Conservation (phyloP, 2,329 filamentous ascomycete genomes). For the Scedosporium boydii region DNA sequence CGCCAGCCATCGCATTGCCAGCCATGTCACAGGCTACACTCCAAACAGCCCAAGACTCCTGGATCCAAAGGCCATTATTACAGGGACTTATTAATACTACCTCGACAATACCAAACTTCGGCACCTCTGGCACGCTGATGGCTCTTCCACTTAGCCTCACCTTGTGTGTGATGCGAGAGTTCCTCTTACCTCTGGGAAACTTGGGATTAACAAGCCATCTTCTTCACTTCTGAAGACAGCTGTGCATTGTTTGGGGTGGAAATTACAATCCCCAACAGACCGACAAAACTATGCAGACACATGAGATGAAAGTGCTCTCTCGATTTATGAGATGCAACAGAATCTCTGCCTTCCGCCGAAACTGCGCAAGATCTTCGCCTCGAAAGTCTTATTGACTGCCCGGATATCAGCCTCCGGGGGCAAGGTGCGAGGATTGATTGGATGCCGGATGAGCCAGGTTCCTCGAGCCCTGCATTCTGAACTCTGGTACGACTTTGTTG, state of each 20-base stretch:
- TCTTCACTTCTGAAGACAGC: background rate
- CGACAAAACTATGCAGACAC: background rate
- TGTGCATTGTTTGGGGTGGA: background rate
- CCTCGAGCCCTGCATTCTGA: background rate
- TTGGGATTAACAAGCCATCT: background rate
- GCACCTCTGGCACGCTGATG: background rate
- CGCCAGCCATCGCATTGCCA: conserved; percentile 1
- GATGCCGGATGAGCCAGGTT: background rate
- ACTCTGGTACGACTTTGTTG: background rate
- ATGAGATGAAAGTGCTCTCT: background rate
- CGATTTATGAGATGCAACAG: background rate
- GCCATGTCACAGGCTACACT: conserved; percentile 6
- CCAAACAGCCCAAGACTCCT: conserved; percentile 3
- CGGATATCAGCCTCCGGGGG: background rate
- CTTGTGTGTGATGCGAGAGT: background rate
- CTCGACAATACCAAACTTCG: too few relatives aligned
- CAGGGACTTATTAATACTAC: background rate
- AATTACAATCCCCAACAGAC: background rate
- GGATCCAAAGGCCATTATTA: background rate
- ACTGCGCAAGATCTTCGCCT: background rate
- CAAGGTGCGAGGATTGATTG: background rate
- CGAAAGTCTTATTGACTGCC: background rate
- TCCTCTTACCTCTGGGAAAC: background rate
- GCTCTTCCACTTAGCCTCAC: background rate
- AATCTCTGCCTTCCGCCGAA: background rate